Percentiles rank a stretch among this genome's conserved stretches.
Conservation (phyloP, 2,329 filamentous ascomycete genomes). For the Fusarium coffeatum region DNA sequence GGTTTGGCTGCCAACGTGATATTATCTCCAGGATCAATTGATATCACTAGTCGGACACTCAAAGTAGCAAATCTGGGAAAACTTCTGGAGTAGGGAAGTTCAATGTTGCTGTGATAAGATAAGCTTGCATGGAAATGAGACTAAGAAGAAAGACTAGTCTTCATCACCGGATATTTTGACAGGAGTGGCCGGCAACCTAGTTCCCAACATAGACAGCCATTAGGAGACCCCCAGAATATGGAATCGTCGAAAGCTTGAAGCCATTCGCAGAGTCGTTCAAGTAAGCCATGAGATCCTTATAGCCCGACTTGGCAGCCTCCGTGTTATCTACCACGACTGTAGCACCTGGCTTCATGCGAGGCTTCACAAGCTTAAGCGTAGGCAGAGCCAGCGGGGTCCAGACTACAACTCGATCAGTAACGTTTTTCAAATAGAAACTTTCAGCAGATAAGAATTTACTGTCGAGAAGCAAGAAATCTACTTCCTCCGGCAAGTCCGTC, state of each 20-base stretch:
- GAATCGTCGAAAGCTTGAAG: constrained; percentile 56
- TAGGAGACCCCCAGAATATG: constrained; percentile 48
- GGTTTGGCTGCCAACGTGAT: background rate
- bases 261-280: constrained; percentile 59
- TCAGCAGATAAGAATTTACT: constrained; percentile 58
- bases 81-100: background rate
- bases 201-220: constrained; percentile 41
- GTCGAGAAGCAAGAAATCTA: constrained; percentile 70
- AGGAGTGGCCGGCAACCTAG: background rate
- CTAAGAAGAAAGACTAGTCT: background rate
- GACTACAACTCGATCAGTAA: constrained; percentile 53
- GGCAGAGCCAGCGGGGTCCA: constrained; percentile 67
- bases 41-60: background rate
- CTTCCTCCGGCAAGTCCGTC: constrained; percentile 55
- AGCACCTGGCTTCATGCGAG: constrained; percentile 59
- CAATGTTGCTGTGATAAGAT: background rate
- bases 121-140: background rate
- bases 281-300: constrained; percentile 60
- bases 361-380: constrained; percentile 59
- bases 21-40: background rate
- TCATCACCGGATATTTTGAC: too few relatives aligned
- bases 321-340: constrained; percentile 64
- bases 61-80: background rate
- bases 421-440: background rate
- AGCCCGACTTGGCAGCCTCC: constrained; percentile 52